These are phyloP conservation scores for Rhypophila decipiens DNA, from an alignment of 495 filamentous ascomycete species.

Conservation along the genomic window DNA sequence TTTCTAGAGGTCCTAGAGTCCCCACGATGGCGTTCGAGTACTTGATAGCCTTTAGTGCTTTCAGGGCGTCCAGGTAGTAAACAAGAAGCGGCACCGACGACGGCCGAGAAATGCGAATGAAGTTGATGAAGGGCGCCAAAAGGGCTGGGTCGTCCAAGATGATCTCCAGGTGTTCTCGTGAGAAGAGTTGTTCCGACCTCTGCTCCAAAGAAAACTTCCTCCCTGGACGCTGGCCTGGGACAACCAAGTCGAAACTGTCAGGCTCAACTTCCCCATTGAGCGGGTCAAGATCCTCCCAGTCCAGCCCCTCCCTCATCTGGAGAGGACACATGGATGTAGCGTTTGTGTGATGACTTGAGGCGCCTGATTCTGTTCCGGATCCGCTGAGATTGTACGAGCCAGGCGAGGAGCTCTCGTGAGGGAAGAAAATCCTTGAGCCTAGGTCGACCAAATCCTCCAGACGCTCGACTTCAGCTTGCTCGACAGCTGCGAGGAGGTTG, in stretches of 20 bases:
- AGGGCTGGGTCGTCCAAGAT: conserved; percentile 60
- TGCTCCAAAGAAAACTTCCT: conserved; percentile 48
- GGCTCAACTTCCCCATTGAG: conserved; percentile 44
- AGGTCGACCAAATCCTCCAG: too few species aligned
- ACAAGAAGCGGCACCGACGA: conserved; percentile 58
- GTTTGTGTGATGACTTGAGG: conserved; percentile 15
- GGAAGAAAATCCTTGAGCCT: too few species aligned
- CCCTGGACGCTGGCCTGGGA: conserved; percentile 11
- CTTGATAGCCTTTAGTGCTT: conserved; percentile 62
- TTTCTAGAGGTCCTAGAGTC: conserved; percentile 42
- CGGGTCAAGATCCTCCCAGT: conserved; percentile 43
- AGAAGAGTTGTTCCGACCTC: conserved; percentile 59
- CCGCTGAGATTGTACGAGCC: not conserved
- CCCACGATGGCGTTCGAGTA: conserved; percentile 61
- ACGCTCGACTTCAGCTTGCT: too few species aligned
- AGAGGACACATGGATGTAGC: conserved; percentile 30
- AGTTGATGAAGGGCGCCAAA: conserved; percentile 56
- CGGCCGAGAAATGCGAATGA: conserved; percentile 55
- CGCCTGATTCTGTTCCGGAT: conserved; percentile 2
- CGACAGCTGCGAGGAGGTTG: too few species aligned
- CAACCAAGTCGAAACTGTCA: conserved; percentile 45
- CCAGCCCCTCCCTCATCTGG: conserved; percentile 25
- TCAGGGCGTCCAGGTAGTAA: conserved; percentile 64
- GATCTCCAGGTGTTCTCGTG: conserved; percentile 52
- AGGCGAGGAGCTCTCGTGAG: not conserved